phyloP scores from a whole-genome alignment of 805 yeast species.

The Sporopachydermia quercuum region DNA sequence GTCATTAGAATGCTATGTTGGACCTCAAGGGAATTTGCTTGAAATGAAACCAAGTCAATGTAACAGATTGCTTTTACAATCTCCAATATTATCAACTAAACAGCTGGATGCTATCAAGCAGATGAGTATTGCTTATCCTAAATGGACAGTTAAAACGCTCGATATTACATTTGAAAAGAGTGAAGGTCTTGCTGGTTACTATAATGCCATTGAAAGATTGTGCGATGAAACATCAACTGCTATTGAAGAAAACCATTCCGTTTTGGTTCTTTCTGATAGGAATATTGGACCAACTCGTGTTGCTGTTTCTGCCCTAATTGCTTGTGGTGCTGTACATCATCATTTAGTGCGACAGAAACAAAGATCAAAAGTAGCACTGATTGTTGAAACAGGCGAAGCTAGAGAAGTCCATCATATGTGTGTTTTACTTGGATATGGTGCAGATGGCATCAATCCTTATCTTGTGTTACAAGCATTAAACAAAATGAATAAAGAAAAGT shows the following conservation, averaged over 20 bases:
- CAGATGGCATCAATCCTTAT: slow-evolving; percentile 91
- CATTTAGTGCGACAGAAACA: slow-evolving; percentile 90
- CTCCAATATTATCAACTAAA: slow-evolving; percentile 65
- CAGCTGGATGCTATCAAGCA: slow-evolving; percentile 66
- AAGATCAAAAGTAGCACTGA: slow-evolving; percentile 85
- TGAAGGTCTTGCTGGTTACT: slow-evolving; percentile 79
- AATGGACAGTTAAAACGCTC: slow-evolving; percentile 70
- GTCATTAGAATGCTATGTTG: slow-evolving; percentile 93
- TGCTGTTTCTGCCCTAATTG: slow-evolving; percentile 76
- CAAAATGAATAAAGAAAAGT: slow-evolving; percentile 69
- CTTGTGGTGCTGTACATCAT: slow-evolving; percentile 96
- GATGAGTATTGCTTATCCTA: slow-evolving; percentile 62
- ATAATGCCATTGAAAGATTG: slow-evolving; percentile 69
- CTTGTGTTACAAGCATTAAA: slow-evolving; percentile 79
- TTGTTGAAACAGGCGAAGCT: slow-evolving; percentile 92
- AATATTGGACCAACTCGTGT: slow-evolving; percentile 44
- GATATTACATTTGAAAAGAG: slow-evolving; percentile 79
- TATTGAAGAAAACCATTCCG: slow-evolving; percentile 57
- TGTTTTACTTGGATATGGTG: slow-evolving; percentile 92
- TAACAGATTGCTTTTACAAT: slow-evolving; percentile 65
- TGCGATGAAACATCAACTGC: slow-evolving; percentile 81
- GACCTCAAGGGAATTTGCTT: slow-evolving; percentile 93
- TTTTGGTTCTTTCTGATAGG: slow-evolving; percentile 67
- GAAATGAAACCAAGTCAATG: slow-evolving; percentile 91
- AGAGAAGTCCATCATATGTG: slow-evolving; percentile 95